Evolutionary conservation across 768 basidiomycete species (phyloP).

Genomic region (Piloderma croceum): DNA sequence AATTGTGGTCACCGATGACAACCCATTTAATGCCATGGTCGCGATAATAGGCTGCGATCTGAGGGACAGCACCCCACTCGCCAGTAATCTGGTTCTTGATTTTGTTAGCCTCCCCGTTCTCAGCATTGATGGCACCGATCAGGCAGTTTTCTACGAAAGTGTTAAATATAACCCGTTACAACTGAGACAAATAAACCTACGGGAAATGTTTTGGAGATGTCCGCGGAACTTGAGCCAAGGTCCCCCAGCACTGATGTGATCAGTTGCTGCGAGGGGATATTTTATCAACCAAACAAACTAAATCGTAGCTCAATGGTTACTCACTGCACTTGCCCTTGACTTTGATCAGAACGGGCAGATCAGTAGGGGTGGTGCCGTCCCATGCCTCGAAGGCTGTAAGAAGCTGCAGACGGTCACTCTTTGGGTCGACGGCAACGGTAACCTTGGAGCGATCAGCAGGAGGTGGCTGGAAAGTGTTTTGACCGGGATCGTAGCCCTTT

Average conservation of each 20-base stretch:
- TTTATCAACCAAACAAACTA: conserved; percentile 4
- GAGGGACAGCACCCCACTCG: conserved; percentile 79
- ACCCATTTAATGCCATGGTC: conserved; percentile 92
- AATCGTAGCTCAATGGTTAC: conserved; percentile 24
- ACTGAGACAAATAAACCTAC: conserved; percentile 35
- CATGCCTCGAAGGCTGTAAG: conserved; percentile 85
- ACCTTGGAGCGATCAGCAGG: conserved; percentile 81
- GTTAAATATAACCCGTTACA: conserved; percentile 2
- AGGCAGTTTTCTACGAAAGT: conserved; percentile 77
- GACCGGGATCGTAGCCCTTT: conserved; percentile 91
- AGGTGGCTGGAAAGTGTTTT: conserved; percentile 96
- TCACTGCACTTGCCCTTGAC: conserved; percentile 97
- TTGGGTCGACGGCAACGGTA: conserved; percentile 79
- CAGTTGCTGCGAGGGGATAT: conserved; percentile 50
- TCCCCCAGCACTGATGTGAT: conserved; percentile 95
- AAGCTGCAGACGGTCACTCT: conserved; percentile 86
- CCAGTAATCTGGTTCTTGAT: conserved; percentile 88
- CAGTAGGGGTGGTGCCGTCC: conserved; percentile 87
- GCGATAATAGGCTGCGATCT: conserved; percentile 83
- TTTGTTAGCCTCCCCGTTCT: conserved; percentile 95
- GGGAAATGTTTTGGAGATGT: conserved; percentile 96
- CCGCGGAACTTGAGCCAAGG: conserved; percentile 99
- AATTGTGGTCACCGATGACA: conserved; percentile 92
- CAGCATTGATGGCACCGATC: conserved; percentile 94
- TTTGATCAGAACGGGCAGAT: conserved; percentile 95